Percentiles rank a stretch among this genome's conserved stretches.
These are phyloP conservation scores for Kwoniella dejecticola DNA, from an alignment of 768 basidiomycete species.

Conservation along the genomic window DNA sequence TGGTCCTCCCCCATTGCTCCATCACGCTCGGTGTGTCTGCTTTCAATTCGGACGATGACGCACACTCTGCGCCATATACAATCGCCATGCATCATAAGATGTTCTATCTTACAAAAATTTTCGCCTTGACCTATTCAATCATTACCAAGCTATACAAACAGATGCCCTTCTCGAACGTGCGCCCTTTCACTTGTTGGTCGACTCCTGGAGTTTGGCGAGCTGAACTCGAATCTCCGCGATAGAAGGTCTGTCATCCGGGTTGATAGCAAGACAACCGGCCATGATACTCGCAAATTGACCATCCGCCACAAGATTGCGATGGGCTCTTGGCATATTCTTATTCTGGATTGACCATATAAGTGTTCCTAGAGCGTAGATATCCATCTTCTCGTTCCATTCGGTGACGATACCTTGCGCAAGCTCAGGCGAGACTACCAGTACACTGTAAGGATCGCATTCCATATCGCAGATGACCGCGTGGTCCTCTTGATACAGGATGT, in stretches of 20 bases:
- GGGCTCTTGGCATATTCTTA: constrained; percentile 1
- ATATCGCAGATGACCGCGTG: neutral
- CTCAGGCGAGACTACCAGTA: neutral
- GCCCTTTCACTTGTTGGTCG: too few relatives aligned
- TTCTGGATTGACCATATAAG: neutral
- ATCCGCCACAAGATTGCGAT: neutral
- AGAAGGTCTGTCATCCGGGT: neutral
- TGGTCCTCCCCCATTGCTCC: too few relatives aligned
- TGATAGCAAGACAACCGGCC: neutral
- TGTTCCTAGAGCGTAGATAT: neutral
- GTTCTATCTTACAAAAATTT: too few relatives aligned
- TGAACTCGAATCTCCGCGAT: neutral
- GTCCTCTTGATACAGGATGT: neutral
- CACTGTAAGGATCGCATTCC: neutral
- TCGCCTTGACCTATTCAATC: too few relatives aligned
- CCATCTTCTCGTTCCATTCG: neutral
- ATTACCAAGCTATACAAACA: too few relatives aligned
- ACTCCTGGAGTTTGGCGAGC: too few relatives aligned
- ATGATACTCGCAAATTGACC: neutral
- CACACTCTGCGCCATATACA: too few relatives aligned
- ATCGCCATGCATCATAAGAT: too few relatives aligned
- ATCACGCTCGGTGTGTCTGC: too few relatives aligned
- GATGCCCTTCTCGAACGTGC: too few relatives aligned
- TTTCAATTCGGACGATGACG: too few relatives aligned
- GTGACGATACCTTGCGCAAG: neutral